Conservation (phyloP, 1,284 basidiomycete species). For the Schizophyllum commune region DNA sequence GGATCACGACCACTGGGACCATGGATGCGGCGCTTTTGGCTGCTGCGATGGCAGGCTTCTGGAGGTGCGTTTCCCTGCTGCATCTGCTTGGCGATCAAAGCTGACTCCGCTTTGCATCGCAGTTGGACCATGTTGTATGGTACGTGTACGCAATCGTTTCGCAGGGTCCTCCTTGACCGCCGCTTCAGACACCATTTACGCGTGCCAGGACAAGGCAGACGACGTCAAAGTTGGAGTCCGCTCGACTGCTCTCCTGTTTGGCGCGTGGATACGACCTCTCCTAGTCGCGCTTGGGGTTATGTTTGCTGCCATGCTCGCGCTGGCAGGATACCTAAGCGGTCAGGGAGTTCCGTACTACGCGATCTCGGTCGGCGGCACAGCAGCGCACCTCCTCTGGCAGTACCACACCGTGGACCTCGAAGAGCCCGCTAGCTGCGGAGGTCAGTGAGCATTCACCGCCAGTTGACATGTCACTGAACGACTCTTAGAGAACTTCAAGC, state of each 20-base stretch:
- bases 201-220: constrained; percentile 47
- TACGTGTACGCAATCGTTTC: constrained; percentile 11
- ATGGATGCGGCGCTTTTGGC: constrained; percentile 29
- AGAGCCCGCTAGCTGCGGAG: constrained; percentile 47
- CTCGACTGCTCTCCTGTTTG: constrained; percentile 50
- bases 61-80: constrained; percentile 31
- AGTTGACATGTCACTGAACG: constrained; percentile 1
- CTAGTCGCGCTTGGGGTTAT: constrained; percentile 41
- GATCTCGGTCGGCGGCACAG: constrained; percentile 43
- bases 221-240: constrained; percentile 45
- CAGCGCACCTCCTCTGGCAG: constrained; percentile 47
- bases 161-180: neutral
- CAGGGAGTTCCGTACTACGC: constrained; percentile 47
- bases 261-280: constrained; percentile 45
- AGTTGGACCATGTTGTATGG: constrained; percentile 69
- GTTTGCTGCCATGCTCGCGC: constrained; percentile 41
- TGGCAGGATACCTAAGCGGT: constrained; percentile 39
- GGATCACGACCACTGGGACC: constrained; percentile 33
- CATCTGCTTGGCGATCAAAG: constrained; percentile 8
- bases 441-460: constrained; percentile 20
- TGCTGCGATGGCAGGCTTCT: constrained; percentile 31
- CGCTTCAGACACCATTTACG: constrained; percentile 46
- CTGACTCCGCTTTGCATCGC: constrained; percentile 15
- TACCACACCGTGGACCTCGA: constrained; percentile 45
- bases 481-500: constrained; percentile 35